Conservation (phyloP, 2,329 filamentous ascomycete genomes). For the Exserohilum rostratum region DNA sequence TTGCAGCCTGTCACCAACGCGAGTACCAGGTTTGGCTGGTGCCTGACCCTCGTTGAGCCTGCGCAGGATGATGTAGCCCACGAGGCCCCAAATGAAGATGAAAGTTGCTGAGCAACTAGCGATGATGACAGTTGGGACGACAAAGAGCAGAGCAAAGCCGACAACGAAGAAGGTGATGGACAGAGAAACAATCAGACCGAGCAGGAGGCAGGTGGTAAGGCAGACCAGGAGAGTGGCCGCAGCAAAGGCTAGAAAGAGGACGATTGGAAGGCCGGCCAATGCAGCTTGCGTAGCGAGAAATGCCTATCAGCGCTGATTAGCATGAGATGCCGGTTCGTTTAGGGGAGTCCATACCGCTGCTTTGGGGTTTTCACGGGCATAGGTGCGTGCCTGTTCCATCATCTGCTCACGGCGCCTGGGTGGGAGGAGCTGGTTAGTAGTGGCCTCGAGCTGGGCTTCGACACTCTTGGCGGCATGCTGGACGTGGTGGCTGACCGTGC, state of each 20-base stretch:
- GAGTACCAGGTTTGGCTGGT: slow-evolving; percentile 24
- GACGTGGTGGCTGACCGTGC: slow-evolving; percentile 23
- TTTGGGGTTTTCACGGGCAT: slow-evolving; percentile 69
- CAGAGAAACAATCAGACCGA: slow-evolving; percentile 57
- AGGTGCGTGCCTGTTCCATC: slow-evolving; percentile 59
- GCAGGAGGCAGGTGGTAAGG: slow-evolving; percentile 63
- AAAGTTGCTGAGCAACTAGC: slow-evolving; percentile 67
- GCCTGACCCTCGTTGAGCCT: slow-evolving; percentile 32
- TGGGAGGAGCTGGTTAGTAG: slow-evolving; percentile 62
- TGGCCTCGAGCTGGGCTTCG: slow-evolving; percentile 35
- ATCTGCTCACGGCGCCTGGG: slow-evolving; percentile 65
- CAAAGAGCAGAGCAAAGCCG: slow-evolving; percentile 68
- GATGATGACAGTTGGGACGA: slow-evolving; percentile 72
- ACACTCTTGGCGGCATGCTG: slow-evolving; percentile 21
- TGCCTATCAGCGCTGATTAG: slow-evolving; percentile 55
- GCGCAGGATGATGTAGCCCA: slow-evolving; percentile 59
- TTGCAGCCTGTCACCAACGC: slow-evolving; percentile 25
- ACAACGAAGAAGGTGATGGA: slow-evolving; percentile 72
- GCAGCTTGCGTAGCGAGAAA: slow-evolving; percentile 70
- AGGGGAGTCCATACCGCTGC: slow-evolving; percentile 63
- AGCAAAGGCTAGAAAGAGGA: slow-evolving; percentile 72
- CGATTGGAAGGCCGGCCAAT: slow-evolving; percentile 69
- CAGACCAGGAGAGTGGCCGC: slow-evolving; percentile 68
- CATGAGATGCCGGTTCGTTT: too few relatives aligned
- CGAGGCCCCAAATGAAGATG: slow-evolving; percentile 65